Evolutionary conservation across 495 filamentous ascomycete species (phyloP), one percentile per base, ranked within the genome.

Genomic region (Hyaloscypha bicolor): DNA sequence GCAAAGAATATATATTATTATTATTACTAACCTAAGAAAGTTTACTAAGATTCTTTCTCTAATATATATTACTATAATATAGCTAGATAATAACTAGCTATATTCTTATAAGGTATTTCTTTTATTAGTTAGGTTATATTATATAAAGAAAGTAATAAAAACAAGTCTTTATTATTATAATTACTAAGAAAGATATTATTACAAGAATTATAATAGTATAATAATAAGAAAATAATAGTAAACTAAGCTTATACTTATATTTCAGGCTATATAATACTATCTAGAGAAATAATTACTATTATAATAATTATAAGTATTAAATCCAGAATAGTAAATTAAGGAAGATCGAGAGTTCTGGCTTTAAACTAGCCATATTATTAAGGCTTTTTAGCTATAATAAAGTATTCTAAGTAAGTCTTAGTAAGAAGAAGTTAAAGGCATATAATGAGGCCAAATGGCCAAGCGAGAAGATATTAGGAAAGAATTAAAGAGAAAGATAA

Each of bases 271-370:
- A 53, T 6, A 4, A 53, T 25, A 25, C 51, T 37, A 37, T 37
- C 35, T 37, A 53, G 51, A 53, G 22, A 4, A 25, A 53, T 53
- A 53, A 53, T 53, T 53, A 4, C 22, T 25, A 16, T 25, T 25
- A 25, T 2, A 2, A 25, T 25, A 25, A 2, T 25, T 2, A 2
- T 2, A 2, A 25, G 25, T 25, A 53, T 53, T 53, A 4, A 6
- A 53, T 53, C 51, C 3, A 53, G 51, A 53, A 4, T 53, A 25
- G 51, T 25, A 21, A 22, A 60, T 68, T 33, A 42, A 37, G 35
- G 12, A n/a, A 12, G 51, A 53, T 25, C 2, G 3, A 53, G 51
- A 4, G 6, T 53, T 53, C 16, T 53, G 19, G 51, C 16, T 53
- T n/a, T 16, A 53, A 53, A n/a, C 22, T 12, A 12, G 35, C 35